Base-by-base conservation (phyloP, 2,329 filamentous ascomycete species). In the Trichoderma sp. region DNA sequence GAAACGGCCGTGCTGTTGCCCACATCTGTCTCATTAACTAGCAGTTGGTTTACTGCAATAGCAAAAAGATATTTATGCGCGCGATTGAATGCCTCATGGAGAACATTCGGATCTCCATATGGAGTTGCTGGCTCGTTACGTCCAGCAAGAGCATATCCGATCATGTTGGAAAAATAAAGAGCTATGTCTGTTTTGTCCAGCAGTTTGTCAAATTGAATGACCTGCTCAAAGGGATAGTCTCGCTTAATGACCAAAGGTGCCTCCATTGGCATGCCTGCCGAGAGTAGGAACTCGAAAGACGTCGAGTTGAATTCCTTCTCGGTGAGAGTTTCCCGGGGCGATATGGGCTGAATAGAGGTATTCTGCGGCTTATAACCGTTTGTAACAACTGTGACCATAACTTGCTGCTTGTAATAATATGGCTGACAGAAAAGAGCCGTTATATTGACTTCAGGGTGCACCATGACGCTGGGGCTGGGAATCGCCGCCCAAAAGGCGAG, bases 361-460 rank as follows among this genome's bases (percentile, higher is more conserved):
- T 70, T 59, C 1, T 71, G 2, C 0, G 77, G 78, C 1, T 66
- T 63, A 0, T 70, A 37, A 0, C 34, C 70, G 0, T 14, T 0
- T 0, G 75, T 68, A 1, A 68, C 61, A 0, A 69, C 39, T 1
- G 24, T 13, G 10, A 88, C 76, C 0, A 78, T 30, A 11, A 70
- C 58, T 2, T 68, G 10, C 14, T 70, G 68, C 16, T 68, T 61
- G 10, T 68, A 70, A 21, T 70, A 70, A 4, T 32, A 34, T 1
- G 68, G 18, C 14, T 70, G 28, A n/a, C 68, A 70, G 7, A 59
- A 70, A 1, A 68, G 3, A 6, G 68, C 68, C 1, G 51, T 83
- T 0, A 83, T 81, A 85, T 83, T 0, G 76, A n/a, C 39, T 39
- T 39, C 37, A 39, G 37, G n/a, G n/a, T n/a, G n/a, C n/a, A n/a